Conservation (phyloP, 2,329 filamentous ascomycete genomes). For the Corynespora cassiicola region DNA sequence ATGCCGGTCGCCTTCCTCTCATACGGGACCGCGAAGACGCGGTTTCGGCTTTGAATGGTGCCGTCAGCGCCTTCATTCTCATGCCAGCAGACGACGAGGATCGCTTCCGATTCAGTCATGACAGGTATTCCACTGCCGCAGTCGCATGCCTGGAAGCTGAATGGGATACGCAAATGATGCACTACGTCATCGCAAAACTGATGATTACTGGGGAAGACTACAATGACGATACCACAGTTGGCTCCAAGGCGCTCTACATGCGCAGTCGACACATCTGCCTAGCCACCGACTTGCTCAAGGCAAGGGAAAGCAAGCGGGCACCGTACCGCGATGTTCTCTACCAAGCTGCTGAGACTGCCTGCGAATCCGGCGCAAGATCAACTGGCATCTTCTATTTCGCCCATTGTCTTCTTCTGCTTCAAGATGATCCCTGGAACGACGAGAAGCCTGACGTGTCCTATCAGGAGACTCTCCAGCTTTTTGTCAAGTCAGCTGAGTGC, state of each 20-base stretch:
- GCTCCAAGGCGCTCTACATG: constrained; percentile 65
- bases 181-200: constrained; percentile 84
- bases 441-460: constrained; percentile 76
- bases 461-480: constrained; percentile 76
- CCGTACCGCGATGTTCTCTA: constrained; percentile 78
- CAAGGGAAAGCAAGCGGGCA: constrained; percentile 64
- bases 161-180: constrained; percentile 65
- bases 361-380: constrained; percentile 81
- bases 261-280: constrained; percentile 83
- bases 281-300: constrained; percentile 76
- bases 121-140: constrained; percentile 82
- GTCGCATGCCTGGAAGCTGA: constrained; percentile 67
- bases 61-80: constrained; percentile 81
- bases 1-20: constrained; percentile 56
- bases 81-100: constrained; percentile 85
- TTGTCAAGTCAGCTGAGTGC: constrained; percentile 81
- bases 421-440: constrained; percentile 78
- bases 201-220: constrained; percentile 73
- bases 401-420: constrained; percentile 78
- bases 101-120: constrained; percentile 84
- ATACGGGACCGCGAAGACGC: constrained; percentile 69
- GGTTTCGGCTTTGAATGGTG: constrained; percentile 79
- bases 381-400: constrained; percentile 85
- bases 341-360: constrained; percentile 77
- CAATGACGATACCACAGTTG: constrained; percentile 60